phyloP scores from a whole-genome alignment of 208 protist species.

The Crithidia acanthocephali region DNA sequence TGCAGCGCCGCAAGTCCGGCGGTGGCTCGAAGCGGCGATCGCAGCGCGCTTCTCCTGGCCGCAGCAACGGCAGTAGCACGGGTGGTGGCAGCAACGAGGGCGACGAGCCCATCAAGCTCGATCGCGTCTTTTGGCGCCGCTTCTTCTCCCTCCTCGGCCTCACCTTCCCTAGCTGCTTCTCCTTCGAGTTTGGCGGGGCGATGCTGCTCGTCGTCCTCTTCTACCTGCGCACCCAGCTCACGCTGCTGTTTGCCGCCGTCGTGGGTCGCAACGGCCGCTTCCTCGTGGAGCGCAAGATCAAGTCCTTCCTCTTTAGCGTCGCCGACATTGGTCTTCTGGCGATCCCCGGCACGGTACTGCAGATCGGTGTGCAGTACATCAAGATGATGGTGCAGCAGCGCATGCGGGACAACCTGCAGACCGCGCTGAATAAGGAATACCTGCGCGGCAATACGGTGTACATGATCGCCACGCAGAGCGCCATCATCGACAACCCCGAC shows the following conservation, averaged over 20 bases:
- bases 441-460: conserved; percentile 63
- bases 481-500: conserved; percentile 75
- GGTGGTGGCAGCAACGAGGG: conserved; percentile 7
- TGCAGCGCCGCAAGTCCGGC: conserved; percentile 14
- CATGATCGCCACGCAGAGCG: conserved; percentile 49
- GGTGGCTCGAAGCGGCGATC: conserved; percentile 19
- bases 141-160: conserved; percentile 63
- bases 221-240: conserved; percentile 51
- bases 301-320: conserved; percentile 67
- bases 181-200: conserved; percentile 53
- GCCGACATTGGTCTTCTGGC: conserved; percentile 66
- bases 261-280: conserved; percentile 56
- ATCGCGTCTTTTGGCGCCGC: conserved; percentile 58
- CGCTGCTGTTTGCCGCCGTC: conserved; percentile 58
- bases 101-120: conserved; percentile 34
- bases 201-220: conserved; percentile 54
- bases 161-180: conserved; percentile 60
- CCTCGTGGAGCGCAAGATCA: conserved; percentile 66
- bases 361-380: conserved; percentile 70
- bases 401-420: conserved; percentile 71
- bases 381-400: conserved; percentile 69
- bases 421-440: conserved; percentile 69
- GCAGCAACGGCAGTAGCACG: neutral
- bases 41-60: conserved; percentile 9
- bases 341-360: conserved; percentile 69